Evolutionary conservation across 176 grass and related monocot species (phyloP).

Genomic region (Hordeum vulgare): DNA sequence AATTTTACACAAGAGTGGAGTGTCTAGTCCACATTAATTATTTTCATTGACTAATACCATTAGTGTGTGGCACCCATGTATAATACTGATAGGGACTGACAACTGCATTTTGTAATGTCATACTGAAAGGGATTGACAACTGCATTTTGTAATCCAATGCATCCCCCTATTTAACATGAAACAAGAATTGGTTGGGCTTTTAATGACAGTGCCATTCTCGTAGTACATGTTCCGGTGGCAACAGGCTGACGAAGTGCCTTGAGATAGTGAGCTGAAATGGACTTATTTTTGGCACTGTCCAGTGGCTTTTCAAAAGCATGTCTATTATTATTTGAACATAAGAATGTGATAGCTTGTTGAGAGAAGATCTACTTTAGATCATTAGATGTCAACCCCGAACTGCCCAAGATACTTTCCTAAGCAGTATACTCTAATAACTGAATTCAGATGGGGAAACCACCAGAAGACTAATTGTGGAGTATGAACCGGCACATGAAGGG

Average conservation of each 20-base stretch:
- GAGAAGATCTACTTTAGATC: not conserved
- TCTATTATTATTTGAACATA: not conserved
- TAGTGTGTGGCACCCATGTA: not conserved
- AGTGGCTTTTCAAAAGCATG: not conserved
- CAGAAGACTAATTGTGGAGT: not conserved
- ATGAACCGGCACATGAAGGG: not conserved
- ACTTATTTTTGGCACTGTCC: not conserved
- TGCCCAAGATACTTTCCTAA: not conserved
- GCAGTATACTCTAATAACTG: not conserved
- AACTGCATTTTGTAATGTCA: slow-evolving; percentile 20
- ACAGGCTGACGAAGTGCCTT: not conserved
- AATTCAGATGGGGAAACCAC: not conserved
- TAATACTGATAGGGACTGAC: not conserved
- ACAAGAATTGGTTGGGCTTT: slow-evolving; percentile 35
- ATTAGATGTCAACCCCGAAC: not conserved
- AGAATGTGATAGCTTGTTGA: not conserved
- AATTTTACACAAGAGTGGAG: not conserved
- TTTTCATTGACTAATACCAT: not conserved
- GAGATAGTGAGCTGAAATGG: not conserved
- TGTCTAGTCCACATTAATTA: slow-evolving; percentile 12
- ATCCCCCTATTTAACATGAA: not conserved
- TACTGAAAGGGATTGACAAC: slow-evolving; percentile 7
- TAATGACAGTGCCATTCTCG: slow-evolving; percentile 10
- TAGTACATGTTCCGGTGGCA: not conserved
- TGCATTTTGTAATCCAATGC: not conserved